These are phyloP conservation scores for Urostyla sp. DNA, from an alignment of 73 alveolate genomes.

Conservation along the genomic window DNA sequence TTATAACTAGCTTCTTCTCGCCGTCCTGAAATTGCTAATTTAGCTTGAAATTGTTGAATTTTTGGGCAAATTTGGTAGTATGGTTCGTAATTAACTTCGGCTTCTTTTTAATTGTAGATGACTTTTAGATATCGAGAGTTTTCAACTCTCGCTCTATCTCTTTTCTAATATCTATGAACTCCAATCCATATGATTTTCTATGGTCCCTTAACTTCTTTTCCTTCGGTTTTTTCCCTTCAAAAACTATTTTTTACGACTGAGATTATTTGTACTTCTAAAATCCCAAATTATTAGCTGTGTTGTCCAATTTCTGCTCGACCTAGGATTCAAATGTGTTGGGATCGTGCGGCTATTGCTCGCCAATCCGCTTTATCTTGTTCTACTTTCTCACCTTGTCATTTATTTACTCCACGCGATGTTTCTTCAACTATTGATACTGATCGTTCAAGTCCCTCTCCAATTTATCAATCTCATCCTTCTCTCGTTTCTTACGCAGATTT, in stretches of 20 bases:
- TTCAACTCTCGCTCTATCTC: conserved; percentile 41
- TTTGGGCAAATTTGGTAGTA: too few species aligned
- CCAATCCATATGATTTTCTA: conserved; percentile 47
- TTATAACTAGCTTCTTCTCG: conserved; percentile 13
- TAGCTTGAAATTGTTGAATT: too few species aligned
- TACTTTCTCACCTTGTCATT: conserved; percentile 23
- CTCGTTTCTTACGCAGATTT: not conserved
- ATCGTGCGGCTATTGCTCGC: too few species aligned
- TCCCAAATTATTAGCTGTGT: too few species aligned
- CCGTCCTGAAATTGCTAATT: too few species aligned
- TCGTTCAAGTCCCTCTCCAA: not conserved
- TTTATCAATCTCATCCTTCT: conserved; percentile 38
- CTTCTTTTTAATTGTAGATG: too few species aligned
- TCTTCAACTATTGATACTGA: not conserved
- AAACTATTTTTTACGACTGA: conserved; percentile 28
- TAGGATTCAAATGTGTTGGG: too few species aligned
- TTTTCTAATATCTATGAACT: conserved; percentile 35
- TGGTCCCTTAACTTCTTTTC: conserved; percentile 7
- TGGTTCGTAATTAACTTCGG: too few species aligned
- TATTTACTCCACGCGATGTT: not conserved
- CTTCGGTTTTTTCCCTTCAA: not conserved
- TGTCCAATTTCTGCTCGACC: too few species aligned
- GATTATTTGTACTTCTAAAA: conserved; percentile 25
- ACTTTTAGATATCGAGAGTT: conserved; percentile 23
- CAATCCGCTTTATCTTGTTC: conserved; percentile 35